Evolutionary conservation across 2,329 filamentous ascomycete species (phyloP), one percentile per base, ranked within the genome.

Genomic region (Alternaria panax): DNA sequence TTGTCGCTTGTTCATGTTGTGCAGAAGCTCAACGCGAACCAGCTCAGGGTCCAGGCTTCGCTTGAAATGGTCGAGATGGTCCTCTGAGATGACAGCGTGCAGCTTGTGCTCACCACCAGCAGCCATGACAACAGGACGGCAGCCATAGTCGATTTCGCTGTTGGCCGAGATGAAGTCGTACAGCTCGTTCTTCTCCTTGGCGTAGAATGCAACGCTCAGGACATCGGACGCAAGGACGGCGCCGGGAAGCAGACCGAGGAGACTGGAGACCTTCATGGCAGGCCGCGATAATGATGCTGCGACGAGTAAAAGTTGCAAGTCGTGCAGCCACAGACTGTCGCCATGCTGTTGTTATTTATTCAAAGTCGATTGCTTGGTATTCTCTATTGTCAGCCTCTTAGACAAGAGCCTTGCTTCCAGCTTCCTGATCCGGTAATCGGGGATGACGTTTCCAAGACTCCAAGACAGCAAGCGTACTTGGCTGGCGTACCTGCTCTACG

Each of bases 91-190:
- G 48, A 74, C 45, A 12, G 73, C 74, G 38, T 75, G 73, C 2
- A 77, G 65, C 53, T 74, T 75, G 67, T 74, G 69, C 51, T 70
- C 73, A 38, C 59, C 60, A 1, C 70, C 68, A 2, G 67, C 59
- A n/a, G 68, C 69, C 55, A 69, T 59, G 20, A 73, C 69, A 6
- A 71, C 68, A 2, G 75, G 69, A n/a, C 67, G 62, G 63, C 75
- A 78, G 57, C 75, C 75, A 70, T 73, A 76, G 54, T 76, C 74
- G 38, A 75, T 67, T 9, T 74, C 65, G 48, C 54, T 62, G 48
- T 76, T 75, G 28, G 63, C 59, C 5, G 69, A 69, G 50, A 76
- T 72, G 56, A 75, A 73, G 28, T 71, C 58, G 25, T 68, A 63
- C 7, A 76, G 59, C 22, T 73, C 59, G 2, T 47, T 70, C 53